These are phyloP conservation scores for Inga oerstediana DNA, from an alignment of 306 rosid genomes.

Conservation along the genomic window DNA sequence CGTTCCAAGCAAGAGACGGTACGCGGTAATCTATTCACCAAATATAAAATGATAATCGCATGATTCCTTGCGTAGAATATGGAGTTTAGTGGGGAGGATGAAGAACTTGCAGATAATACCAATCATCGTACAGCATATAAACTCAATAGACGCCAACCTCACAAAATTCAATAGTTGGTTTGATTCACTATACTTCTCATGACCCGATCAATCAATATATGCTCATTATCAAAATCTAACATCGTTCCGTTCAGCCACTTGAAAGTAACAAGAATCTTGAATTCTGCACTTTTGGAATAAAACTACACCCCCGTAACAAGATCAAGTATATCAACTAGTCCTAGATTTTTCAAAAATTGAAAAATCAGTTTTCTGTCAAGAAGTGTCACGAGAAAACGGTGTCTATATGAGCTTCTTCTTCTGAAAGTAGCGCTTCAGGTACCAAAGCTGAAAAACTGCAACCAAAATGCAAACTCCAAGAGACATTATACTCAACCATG, in stretches of 20 bases:
- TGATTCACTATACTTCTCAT: background rate
- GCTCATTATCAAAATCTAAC: slow-evolving; percentile 28
- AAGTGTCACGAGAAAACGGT: slow-evolving; percentile 6
- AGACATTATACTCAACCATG: slow-evolving; percentile 60
- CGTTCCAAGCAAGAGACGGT: background rate
- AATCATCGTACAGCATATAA: background rate
- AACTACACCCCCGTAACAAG: slow-evolving; percentile 15
- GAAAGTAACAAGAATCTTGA: background rate
- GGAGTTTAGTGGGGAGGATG: background rate
- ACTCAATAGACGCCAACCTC: background rate
- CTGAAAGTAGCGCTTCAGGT: slow-evolving; percentile 49
- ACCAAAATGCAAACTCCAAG: slow-evolving; percentile 49
- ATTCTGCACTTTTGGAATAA: slow-evolving; percentile 3
- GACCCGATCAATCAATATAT: slow-evolving; percentile 8
- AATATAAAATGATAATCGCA: background rate
- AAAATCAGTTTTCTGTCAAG: slow-evolving; percentile 24
- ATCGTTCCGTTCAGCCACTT: slow-evolving; percentile 5
- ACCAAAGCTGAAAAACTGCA: slow-evolving; percentile 43
- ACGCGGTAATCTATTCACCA: background rate
- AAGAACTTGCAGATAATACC: background rate
- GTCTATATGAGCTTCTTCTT: slow-evolving; percentile 78
- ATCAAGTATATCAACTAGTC: slow-evolving; percentile 25
- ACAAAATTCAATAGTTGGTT: background rate
- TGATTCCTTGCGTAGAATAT: background rate
- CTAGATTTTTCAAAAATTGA: slow-evolving; percentile 31